phyloP scores from a whole-genome alignment of 108 stramenopile species.

The Cylindrotheca closterium region DNA sequence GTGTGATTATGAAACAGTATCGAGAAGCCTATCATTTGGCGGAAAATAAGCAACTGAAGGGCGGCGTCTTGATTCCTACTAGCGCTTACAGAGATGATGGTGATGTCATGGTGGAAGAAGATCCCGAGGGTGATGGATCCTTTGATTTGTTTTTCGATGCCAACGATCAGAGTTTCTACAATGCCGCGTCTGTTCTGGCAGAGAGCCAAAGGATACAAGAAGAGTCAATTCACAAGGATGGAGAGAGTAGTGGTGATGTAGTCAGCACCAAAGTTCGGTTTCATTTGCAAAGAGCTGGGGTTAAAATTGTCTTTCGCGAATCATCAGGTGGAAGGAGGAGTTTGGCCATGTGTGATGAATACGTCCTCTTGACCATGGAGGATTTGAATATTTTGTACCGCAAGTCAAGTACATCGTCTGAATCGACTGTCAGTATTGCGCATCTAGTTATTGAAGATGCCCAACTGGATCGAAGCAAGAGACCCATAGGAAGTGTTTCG shows the following conservation, averaged over 20 bases:
- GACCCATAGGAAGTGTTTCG: neutral
- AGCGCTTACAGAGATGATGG: conserved; percentile 46
- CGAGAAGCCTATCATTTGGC: conserved; percentile 66
- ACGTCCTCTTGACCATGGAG: conserved; percentile 50
- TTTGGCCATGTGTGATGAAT: conserved; percentile 36
- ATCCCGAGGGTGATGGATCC: conserved; percentile 40
- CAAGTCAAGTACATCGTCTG: conserved; percentile 27
- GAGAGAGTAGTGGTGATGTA: conserved; percentile 14
- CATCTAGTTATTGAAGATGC: conserved; percentile 77
- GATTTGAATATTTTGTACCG: conserved; percentile 44
- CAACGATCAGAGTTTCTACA: conserved; percentile 69
- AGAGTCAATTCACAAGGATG: neutral
- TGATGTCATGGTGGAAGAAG: conserved; percentile 11
- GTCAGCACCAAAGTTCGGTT: conserved; percentile 60
- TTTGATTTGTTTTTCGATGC: conserved; percentile 88
- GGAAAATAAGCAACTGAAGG: conserved; percentile 59
- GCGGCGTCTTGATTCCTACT: conserved; percentile 67
- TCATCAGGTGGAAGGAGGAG: neutral
- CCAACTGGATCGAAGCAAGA: conserved; percentile 5
- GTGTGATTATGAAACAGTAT: conserved; percentile 76
- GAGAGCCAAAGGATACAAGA: conserved; percentile 23
- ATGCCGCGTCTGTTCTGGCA: conserved; percentile 44
- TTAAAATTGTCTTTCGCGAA: conserved; percentile 47
- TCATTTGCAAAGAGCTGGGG: conserved; percentile 36
- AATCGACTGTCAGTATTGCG: conserved; percentile 38